Evolutionary conservation across 2,329 filamentous ascomycete genomes (phyloP), one percentile per base, ranked within the genome.

Genomic region (Trichoderma sp.): DNA sequence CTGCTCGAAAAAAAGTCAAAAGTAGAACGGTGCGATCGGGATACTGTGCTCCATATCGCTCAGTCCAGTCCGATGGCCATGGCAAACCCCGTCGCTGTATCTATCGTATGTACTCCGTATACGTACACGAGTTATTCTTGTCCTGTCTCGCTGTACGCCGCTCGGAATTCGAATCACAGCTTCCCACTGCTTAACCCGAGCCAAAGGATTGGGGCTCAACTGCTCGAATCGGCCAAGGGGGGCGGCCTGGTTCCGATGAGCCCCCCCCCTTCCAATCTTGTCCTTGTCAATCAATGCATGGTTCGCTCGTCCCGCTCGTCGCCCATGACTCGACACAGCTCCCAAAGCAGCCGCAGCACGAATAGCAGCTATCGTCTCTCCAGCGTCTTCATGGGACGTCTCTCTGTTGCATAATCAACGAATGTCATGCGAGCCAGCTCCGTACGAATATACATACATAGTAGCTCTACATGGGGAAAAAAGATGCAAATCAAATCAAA

Each of bases 121-220:
- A 13, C 13, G 22, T 25, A 6, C 10, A 4, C 13, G 54, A 35
- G 22, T 19, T 39, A 15, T 37, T 19, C 53, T 37, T 57, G 53
- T 15, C 15, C n/a, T 5, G 6, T 29, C 15, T 27, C 19, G 19
- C 13, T 19, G 35, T 12, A 22, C 59, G 59, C 59, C 59, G 59
- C 59, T 37, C 61, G 61, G 61, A 64, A 8, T 22, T 56, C n/a
- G 61, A 22, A 56, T 45, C 61, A 35, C 61, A 64, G 22, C 50
- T 54, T 17, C 6, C 22, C 37, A n/a, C 37, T 42, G 17, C 27
- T 60, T 53, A 19, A 45, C 22, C 48, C 34, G 50, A 54, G 27
- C 27, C 32, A 54, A 39, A 42, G 50, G 13, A 45, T 54, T 53
- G 50, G 61, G 37, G 52, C 50, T 65, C 61, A 34, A 42, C 19